These are phyloP conservation scores for Cladophialophora exuberans DNA, from an alignment of 2,329 filamentous ascomycete genomes.

Conservation along the genomic window DNA sequence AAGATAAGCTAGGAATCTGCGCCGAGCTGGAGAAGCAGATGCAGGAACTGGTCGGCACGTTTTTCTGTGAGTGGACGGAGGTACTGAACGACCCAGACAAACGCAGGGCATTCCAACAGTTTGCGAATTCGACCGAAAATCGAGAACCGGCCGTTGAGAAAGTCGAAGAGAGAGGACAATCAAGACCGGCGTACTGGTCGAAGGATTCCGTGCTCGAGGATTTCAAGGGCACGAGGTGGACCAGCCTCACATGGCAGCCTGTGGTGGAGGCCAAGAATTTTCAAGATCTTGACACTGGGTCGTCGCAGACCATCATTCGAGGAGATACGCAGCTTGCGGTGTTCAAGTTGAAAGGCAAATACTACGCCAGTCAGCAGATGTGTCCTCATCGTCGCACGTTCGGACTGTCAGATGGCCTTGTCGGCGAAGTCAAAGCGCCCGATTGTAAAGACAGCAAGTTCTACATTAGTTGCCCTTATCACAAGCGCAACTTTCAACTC, in stretches of 20 bases:
- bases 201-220: constrained; percentile 68
- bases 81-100: constrained; percentile 71
- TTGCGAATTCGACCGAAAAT: constrained; percentile 78
- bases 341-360: constrained; percentile 79
- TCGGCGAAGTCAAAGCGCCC: constrained; percentile 61
- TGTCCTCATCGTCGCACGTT: constrained; percentile 91
- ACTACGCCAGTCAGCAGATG: constrained; percentile 91
- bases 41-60: constrained; percentile 79
- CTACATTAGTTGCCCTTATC: constrained; percentile 86
- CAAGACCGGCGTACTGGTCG: constrained; percentile 77
- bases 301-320: constrained; percentile 77
- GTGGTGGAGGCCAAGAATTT: constrained; percentile 74
- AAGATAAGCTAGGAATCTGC: constrained; percentile 84
- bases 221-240: constrained; percentile 72
- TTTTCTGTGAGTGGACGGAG: constrained; percentile 92
- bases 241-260: constrained; percentile 73
- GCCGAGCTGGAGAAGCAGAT: constrained; percentile 85
- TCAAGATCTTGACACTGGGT: constrained; percentile 68
- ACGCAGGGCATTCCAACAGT: constrained; percentile 74
- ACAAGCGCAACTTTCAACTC: constrained; percentile 88
- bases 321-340: constrained; percentile 88
- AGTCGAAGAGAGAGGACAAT: constrained; percentile 72
- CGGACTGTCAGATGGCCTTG: constrained; percentile 80
- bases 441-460: constrained; percentile 60
- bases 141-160: constrained; percentile 68